These are phyloP conservation scores for Penicillium roqueforti DNA, from an alignment of 495 filamentous ascomycete species.

Conservation along the genomic window DNA sequence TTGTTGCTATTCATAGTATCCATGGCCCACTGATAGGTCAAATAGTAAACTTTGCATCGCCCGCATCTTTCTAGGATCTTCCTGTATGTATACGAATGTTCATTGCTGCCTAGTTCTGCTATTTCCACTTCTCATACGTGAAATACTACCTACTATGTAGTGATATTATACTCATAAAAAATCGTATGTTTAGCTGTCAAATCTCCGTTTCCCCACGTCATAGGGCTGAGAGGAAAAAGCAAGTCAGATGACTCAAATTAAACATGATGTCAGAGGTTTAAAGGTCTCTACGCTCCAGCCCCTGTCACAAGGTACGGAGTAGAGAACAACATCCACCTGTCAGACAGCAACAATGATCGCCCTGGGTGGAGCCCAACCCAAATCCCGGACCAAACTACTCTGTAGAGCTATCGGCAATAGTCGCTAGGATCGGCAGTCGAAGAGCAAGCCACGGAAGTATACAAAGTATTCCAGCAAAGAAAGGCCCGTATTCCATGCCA, in stretches of 20 bases:
- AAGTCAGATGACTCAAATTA: slow-evolving; percentile 3
- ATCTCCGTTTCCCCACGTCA: slow-evolving; percentile 17
- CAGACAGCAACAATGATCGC: slow-evolving; percentile 1
- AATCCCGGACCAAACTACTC: not conserved
- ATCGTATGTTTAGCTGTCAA: not conserved
- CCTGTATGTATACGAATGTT: not conserved
- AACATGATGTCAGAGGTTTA: slow-evolving; percentile 1
- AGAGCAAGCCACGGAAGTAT: slow-evolving; percentile 5
- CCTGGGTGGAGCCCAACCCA: not conserved
- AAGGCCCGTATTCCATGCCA: not conserved
- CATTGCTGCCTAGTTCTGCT: not conserved
- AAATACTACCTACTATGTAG: not conserved
- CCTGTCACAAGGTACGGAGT: no score
- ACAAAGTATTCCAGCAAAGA: not conserved
- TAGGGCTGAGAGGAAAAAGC: slow-evolving; percentile 19
- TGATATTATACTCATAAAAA: not conserved
- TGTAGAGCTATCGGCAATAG: slow-evolving; percentile 4
- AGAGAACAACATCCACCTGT: not conserved
- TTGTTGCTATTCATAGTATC: not conserved
- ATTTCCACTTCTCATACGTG: not conserved
- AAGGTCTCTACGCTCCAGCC: not conserved
- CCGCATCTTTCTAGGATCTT: not conserved
- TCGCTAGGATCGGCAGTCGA: not conserved
- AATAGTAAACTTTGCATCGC: not conserved
- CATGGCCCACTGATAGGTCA: not conserved